phyloP scores from a whole-genome alignment of 1,139 yeast species.

The Nakaseomyces bracarensis region DNA sequence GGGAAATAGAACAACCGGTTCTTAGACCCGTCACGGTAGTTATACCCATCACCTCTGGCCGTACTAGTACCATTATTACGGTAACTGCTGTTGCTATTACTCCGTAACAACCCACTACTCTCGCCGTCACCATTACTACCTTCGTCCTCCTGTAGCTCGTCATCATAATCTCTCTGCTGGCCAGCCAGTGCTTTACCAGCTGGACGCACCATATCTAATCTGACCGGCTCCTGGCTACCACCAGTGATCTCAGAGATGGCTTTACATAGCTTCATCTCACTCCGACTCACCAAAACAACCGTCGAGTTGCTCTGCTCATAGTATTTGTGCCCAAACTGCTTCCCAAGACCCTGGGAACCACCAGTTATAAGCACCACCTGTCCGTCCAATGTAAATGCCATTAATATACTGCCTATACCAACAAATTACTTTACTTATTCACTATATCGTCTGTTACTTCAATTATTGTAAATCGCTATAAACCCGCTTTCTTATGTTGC shows the following conservation, averaged over 20 bases:
- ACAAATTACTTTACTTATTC: too few relatives aligned
- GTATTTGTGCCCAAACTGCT: constrained; percentile 58
- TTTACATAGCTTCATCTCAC: constrained; percentile 44
- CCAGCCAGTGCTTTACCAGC: too few relatives aligned
- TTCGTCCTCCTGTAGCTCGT: neutral
- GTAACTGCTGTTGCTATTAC: constrained; percentile 13
- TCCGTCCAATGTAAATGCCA: constrained; percentile 33
- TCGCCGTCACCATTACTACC: neutral
- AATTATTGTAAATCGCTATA: too few relatives aligned
- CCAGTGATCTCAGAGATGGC: constrained; percentile 41
- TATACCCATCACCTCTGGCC: neutral
- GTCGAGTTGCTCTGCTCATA: constrained; percentile 44
- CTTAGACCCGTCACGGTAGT: neutral
- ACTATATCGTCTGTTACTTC: too few relatives aligned
- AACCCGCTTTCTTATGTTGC: too few relatives aligned
- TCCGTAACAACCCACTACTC: constrained; percentile 3
- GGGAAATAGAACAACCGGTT: constrained; percentile 42
- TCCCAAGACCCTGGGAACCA: constrained; percentile 93
- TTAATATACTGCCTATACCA: too few relatives aligned
- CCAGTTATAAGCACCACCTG: constrained; percentile 79
- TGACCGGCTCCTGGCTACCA: constrained; percentile 4
- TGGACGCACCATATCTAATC: neutral
- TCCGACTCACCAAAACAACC: constrained; percentile 71
- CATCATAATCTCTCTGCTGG: neutral
- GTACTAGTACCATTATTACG: constrained; percentile 5